phyloP scores from a whole-genome alignment of 768 basidiomycete genomes.

The Melanogaster broomeanus region DNA sequence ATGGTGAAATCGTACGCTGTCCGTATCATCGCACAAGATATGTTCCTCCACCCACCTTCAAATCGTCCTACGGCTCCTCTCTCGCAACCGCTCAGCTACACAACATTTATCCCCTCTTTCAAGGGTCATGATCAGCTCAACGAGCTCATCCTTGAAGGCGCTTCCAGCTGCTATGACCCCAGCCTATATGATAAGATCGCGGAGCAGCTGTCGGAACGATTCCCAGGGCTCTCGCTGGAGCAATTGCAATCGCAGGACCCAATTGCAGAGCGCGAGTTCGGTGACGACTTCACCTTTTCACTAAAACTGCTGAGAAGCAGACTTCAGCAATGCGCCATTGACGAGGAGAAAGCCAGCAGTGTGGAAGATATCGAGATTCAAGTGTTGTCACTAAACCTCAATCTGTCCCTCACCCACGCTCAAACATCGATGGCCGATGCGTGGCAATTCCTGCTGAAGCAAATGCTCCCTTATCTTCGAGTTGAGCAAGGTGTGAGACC shows the following conservation, averaged over 20 bases:
- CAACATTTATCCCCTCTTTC: conserved; percentile 55
- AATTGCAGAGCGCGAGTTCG: conserved; percentile 70
- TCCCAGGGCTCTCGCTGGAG: conserved; percentile 63
- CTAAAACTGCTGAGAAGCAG: conserved; percentile 57
- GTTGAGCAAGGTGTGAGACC: conserved; percentile 58
- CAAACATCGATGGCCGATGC: conserved; percentile 74
- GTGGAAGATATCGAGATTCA: conserved; percentile 55
- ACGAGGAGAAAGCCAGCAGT: conserved; percentile 43
- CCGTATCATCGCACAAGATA: conserved; percentile 73
- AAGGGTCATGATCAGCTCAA: conserved; percentile 62
- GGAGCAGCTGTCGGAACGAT: conserved; percentile 48
- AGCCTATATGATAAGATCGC: conserved; percentile 64
- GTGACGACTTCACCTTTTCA: conserved; percentile 79
- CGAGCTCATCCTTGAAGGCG: conserved; percentile 70
- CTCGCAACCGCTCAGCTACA: conserved; percentile 61
- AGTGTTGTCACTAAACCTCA: conserved; percentile 78
- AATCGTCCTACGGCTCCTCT: conserved; percentile 36
- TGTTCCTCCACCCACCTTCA: conserved; percentile 57
- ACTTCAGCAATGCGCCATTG: conserved; percentile 42
- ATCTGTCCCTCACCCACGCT: conserved; percentile 81
- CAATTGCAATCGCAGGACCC: conserved; percentile 67
- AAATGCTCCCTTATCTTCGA: conserved; percentile 63
- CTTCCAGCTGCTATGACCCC: conserved; percentile 72
- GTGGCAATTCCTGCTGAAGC: conserved; percentile 74
- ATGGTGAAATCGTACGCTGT: conserved; percentile 74